Evolutionary conservation across 2,329 filamentous ascomycete species (phyloP).

Genomic region (Penicillium carneum): DNA sequence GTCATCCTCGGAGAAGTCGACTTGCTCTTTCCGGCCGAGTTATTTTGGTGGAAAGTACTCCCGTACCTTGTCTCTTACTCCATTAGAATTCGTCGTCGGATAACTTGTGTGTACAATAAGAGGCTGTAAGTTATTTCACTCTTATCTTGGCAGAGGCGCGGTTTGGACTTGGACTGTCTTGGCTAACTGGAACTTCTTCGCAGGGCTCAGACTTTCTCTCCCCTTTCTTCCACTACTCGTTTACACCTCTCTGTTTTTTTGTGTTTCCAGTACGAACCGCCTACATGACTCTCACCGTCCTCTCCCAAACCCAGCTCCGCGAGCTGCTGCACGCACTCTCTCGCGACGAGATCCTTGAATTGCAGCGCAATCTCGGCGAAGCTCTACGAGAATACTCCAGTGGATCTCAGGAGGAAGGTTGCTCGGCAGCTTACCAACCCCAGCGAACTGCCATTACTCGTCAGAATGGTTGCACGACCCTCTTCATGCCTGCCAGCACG

Average conservation of each 20-base stretch:
- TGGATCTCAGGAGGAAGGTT: conserved; percentile 65
- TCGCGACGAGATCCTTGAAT: conserved; percentile 63
- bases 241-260: not conserved
- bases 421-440: conserved; percentile 67
- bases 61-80: not conserved
- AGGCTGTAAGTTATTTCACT: conserved; percentile 11
- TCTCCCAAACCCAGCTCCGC: conserved; percentile 64
- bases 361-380: conserved; percentile 66
- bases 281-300: conserved; percentile 66
- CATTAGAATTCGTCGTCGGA: conserved; percentile 1
- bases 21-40: not conserved
- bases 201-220: conserved; percentile 14
- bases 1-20: conserved; percentile 14
- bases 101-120: conserved; percentile 2
- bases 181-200: conserved; percentile 16
- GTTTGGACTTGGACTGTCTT: conserved; percentile 5
- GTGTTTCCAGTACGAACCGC: not conserved
- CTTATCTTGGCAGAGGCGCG: conserved; percentile 16
- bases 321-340: conserved; percentile 63
- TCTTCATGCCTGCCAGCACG: conserved; percentile 72
- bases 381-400: conserved; percentile 71
- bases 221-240: not conserved
- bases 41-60: conserved; percentile 3
- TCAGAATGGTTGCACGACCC: conserved; percentile 66
- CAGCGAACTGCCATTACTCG: conserved; percentile 67